Conservation (phyloP, 1,139 yeast species). For the Kodamaea suecica region DNA sequence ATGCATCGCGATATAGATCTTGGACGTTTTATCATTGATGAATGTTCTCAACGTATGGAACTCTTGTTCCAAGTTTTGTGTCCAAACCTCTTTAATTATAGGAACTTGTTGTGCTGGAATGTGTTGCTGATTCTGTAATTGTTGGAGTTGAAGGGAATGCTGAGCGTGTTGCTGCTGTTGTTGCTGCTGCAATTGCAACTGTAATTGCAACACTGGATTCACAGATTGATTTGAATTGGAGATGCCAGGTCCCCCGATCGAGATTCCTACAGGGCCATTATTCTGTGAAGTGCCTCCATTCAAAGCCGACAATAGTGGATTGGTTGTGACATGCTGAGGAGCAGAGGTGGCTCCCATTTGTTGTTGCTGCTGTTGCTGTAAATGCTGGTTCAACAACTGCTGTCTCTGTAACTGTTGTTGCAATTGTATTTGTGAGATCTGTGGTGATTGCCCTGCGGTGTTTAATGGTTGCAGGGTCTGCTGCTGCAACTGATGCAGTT, state of each 20-base stretch:
- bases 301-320: constrained; percentile 38
- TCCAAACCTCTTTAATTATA: constrained; percentile 75
- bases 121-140: constrained; percentile 19
- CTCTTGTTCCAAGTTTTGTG: constrained; percentile 76
- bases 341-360: constrained; percentile 22
- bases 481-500: constrained; percentile 31
- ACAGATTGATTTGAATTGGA: constrained; percentile 16
- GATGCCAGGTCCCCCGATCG: constrained; percentile 7
- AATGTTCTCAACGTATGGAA: constrained; percentile 71
- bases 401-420: constrained; percentile 42
- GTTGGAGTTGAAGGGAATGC: constrained; percentile 19
- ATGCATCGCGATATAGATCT: constrained; percentile 64
- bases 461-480: constrained; percentile 23
- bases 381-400: constrained; percentile 35
- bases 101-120: constrained; percentile 27
- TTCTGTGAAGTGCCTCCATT: constrained; percentile 24
- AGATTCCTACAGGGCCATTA: constrained; percentile 7
- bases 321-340: constrained; percentile 23
- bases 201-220: constrained; percentile 34
- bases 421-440: constrained; percentile 36
- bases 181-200: constrained; percentile 27
- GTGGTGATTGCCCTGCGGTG: constrained; percentile 35
- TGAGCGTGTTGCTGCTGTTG: constrained; percentile 19
- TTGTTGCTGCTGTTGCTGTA: constrained; percentile 28
- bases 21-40: constrained; percentile 59